These are phyloP conservation scores for Fomitopsis schrenkii DNA, from an alignment of 1,284 basidiomycete species.

Conservation along the genomic window DNA sequence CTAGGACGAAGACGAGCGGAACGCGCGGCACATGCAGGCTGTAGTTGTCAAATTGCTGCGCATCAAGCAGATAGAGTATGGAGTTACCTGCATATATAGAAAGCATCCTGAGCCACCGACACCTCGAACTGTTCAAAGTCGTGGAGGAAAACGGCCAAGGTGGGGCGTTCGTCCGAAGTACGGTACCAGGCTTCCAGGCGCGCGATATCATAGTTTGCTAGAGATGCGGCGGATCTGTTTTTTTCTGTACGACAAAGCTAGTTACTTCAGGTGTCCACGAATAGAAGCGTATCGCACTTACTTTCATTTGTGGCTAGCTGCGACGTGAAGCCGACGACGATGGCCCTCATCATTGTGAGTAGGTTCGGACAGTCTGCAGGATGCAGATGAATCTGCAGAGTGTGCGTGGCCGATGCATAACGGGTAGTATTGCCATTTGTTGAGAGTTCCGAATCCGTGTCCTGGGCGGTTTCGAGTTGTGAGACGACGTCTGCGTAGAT, in stretches of 20 bases:
- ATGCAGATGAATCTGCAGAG: conserved; percentile 39
- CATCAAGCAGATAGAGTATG: neutral
- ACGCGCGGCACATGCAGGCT: conserved; percentile 42
- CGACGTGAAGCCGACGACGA: conserved; percentile 53
- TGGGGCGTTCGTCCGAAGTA: conserved; percentile 29
- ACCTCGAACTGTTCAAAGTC: conserved; percentile 70
- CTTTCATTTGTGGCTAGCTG: neutral
- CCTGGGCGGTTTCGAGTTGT: conserved; percentile 32
- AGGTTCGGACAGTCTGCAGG: conserved; percentile 56
- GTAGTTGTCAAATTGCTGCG: conserved; percentile 8
- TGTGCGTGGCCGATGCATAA: neutral
- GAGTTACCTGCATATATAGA: conserved; percentile 62
- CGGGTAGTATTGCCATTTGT: conserved; percentile 11
- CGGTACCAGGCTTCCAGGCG: conserved; percentile 56
- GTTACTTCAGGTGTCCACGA: no score
- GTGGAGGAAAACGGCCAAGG: conserved; percentile 56
- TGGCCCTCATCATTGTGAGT: conserved; percentile 46
- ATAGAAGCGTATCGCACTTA: neutral
- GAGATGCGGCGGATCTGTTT: conserved; percentile 42
- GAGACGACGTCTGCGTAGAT: conserved; percentile 43
- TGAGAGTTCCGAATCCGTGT: conserved; percentile 12
- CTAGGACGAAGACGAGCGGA: conserved; percentile 58
- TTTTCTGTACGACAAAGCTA: conserved; percentile 14
- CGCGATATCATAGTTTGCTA: conserved; percentile 59
- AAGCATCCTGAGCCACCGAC: conserved; percentile 55